Percentiles rank a stretch among this genome's conserved stretches.
Conservation (phyloP, 2,329 filamentous ascomycete species). For the Fusarium begoniae region DNA sequence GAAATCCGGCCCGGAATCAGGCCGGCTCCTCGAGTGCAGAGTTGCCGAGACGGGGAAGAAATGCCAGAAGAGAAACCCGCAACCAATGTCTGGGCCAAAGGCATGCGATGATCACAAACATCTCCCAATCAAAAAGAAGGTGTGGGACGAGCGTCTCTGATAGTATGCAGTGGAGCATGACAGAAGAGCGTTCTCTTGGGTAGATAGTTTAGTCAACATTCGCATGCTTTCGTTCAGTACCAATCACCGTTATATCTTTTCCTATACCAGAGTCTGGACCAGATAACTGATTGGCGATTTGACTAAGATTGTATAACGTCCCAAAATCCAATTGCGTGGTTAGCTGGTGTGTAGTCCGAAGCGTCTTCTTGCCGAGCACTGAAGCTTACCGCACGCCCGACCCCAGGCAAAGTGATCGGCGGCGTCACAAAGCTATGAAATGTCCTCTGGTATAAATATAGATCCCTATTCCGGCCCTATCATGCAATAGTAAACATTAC, state of each 20-base stretch:
- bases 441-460: background rate
- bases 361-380: background rate
- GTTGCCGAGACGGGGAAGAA: background rate
- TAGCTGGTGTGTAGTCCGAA: background rate
- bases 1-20: background rate
- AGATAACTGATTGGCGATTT: fast-evolving
- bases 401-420: background rate
- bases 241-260: too few relatives aligned
- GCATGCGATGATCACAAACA: background rate
- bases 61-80: background rate
- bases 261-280: background rate
- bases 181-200: too few relatives aligned
- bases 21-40: background rate
- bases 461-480: fast-evolving
- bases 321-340: background rate
- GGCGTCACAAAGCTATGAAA: fast-evolving
- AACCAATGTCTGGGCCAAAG: background rate
- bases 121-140: background rate
- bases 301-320: fast-evolving
- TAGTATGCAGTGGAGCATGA: background rate
- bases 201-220: background rate
- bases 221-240: background rate
- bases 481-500: too few relatives aligned
- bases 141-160: background rate
- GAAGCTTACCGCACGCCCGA: fast-evolving